A percentile compares a stretch with the other conserved stretches of the same genome.
These are phyloP conservation scores for Trichophyton verrucosum DNA, from an alignment of 2,329 filamentous ascomycete genomes.

Conservation along the genomic window DNA sequence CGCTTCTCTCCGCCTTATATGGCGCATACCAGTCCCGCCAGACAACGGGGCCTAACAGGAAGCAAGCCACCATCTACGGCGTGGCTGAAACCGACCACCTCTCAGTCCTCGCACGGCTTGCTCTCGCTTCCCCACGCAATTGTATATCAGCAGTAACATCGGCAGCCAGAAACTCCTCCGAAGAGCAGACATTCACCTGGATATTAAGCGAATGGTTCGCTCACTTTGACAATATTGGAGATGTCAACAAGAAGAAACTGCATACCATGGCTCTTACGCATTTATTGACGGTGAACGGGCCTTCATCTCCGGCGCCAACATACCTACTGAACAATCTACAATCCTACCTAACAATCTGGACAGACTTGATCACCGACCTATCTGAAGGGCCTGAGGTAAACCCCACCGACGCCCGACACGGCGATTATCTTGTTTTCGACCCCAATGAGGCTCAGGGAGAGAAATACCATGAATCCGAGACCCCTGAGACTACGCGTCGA, in stretches of 20 bases:
- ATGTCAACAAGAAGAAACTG: constrained; percentile 36
- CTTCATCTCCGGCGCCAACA: constrained; percentile 25
- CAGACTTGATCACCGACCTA: constrained; percentile 34
- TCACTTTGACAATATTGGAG: constrained; percentile 38
- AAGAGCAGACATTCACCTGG: constrained; percentile 31
- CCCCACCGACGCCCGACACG: constrained; percentile 19
- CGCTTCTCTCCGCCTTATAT: constrained; percentile 54
- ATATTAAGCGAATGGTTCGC: constrained; percentile 37
- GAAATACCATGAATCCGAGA: constrained; percentile 24
- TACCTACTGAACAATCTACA: constrained; percentile 35
- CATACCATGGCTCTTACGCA: constrained; percentile 36
- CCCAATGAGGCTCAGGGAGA: constrained; percentile 21
- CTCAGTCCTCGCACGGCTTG: constrained; percentile 65
- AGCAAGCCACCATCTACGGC: constrained; percentile 55
- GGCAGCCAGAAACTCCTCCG: constrained; percentile 20
- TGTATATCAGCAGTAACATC: constrained; percentile 46
- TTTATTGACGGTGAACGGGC: constrained; percentile 29
- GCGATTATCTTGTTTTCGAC: constrained; percentile 30
- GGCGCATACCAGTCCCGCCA: constrained; percentile 62
- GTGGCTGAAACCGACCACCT: constrained; percentile 78
- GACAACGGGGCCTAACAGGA: constrained; percentile 67
- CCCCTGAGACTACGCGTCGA: constrained; percentile 31
- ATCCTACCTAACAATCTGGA: constrained; percentile 37
- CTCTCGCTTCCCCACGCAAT: constrained; percentile 56
- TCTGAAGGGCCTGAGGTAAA: constrained; percentile 31